Evolutionary conservation across 768 basidiomycete genomes (phyloP), one percentile per base, ranked within the genome.

Genomic region (Russula sp.): DNA sequence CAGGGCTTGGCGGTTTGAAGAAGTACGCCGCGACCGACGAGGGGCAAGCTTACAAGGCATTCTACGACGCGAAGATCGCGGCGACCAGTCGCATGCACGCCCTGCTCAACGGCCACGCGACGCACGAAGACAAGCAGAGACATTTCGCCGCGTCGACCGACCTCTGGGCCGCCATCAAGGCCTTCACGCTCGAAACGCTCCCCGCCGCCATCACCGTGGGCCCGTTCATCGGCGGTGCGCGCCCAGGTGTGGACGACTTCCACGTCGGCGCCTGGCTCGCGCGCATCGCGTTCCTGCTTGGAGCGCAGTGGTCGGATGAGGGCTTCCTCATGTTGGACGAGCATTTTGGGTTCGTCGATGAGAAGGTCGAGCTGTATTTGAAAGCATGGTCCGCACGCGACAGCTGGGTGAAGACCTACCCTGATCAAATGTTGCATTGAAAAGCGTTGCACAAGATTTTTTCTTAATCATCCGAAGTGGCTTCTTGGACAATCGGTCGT

Each of bases 201-300:
- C 76, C 79, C 4, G 64, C 64, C 0, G 61, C 73, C 58, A 73
- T 85, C 20, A 77, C 78, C 18, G 72, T 72, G 14, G 74, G 72
- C 9, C 77, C 77, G 4, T 84, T 84, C 73, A 73, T 82, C 44
- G 79, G 77, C 20, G 83, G 82, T 9, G 75, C 70, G 4, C 66
- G 57, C 45, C 81, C 81, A 0, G 77, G 81, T 9, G 80, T 82
- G 68, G 81, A 81, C 58, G 84, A 83, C 68, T 82, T 80, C 73
- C 82, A 83, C 71, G 72, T 84, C 47, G 79, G 65, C 6, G 80
- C 76, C 8, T 85, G 81, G 83, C 71, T 84, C 35, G 78, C 81
- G 31, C 77, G 80, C 35, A 76, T 83, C 31, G 75, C 75, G 11
- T 72, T 72, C 22, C 66, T 79, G 6, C 59, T 69, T 1, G 80